Base-by-base conservation (phyloP, 2,329 filamentous ascomycete species). In the Colletotrichum australisinense region DNA sequence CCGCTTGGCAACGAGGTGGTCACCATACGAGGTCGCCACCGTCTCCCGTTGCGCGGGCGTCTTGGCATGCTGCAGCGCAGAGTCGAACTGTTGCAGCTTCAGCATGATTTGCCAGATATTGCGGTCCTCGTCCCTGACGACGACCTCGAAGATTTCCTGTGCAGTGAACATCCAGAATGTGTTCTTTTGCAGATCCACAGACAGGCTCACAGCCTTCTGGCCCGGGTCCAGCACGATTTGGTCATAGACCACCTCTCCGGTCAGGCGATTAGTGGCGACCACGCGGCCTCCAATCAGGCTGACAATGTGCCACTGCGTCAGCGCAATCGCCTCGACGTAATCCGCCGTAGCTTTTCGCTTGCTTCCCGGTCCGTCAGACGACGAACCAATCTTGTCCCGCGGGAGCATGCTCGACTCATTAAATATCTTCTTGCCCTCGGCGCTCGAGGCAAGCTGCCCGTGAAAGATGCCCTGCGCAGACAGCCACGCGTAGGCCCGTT, bases 141-240 rank as follows among this genome's bases (percentile, higher is more conserved):
- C 94, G 72, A 99, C 93, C 83, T 99, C 97, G 77, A 95, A 98
- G 63, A 99, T 98, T 78, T 97, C 95, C 69, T 94, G 90, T 0
- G 91, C 89, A 0, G 96, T 98, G 79, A 98, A 97, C 2, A 99
- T 88, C 97, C 97, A 99, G 80, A 96, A 98, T 0, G 97, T 99
- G 79, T 96, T 97, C 86, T 98, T 98, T 81, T 97, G 96, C 74
- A 93, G 89, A 82, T 99, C 97, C 9, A 96, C 92, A 63, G 95
- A 93, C 22, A 99, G 89, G 0, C 94, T 95, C n/a, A 99, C 86
- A 5, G 93, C 91, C 78, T 88, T 92, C 78, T 98, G 94, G 0
- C 93, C 94, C 5, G 91, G 89, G 68, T 96, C 93, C 16, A 98
- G 86, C 5, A 99, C 93, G 26, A 92, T 88, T 82, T 98, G 95